Base-by-base conservation (phyloP, 2,329 filamentous ascomycete species). In the Diaporthe ilicicola region DNA sequence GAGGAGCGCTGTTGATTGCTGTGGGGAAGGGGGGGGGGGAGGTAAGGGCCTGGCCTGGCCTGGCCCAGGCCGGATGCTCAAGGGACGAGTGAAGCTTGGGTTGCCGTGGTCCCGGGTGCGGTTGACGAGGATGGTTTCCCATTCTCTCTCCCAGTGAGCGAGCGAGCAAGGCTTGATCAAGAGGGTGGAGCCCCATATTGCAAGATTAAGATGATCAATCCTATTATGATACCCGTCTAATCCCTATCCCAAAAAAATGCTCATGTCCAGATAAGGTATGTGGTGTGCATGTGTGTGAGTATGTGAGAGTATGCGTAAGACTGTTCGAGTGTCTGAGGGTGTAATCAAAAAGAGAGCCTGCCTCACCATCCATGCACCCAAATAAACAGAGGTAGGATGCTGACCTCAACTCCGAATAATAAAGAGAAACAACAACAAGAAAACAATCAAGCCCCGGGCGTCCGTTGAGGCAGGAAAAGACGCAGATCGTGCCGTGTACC, bases 171-270 rank as follows among this genome's bases (percentile, higher is more conserved):
- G 32, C 2, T 22, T 32, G 24, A 12, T 32, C 42, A 24, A 24
- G 17, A 46, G 24, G 44, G 24, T 29, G 46, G 46, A 24, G 2
- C n/a, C n/a, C 5, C 2, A 37, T 7, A 42, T 8, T 61, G 55
- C 44, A 19, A 64, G 44, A 50, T 64, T 50, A 50, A 50, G n/a
- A 64, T 64, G 29, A 64, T 50, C 13, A 27, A 50, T 64, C 59
- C 59, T 50, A 64, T 64, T 64, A 64, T 64, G 42, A 50, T 64
- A 50, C 22, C 59, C 29, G 59, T 64, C 59, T 64, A 64, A 37
- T 19, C 44, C 59, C 29, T 64, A 64, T 64, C 50, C 59, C 59
- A 19, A 34, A 56, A n/a, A 64, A 50, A 64, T 64, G 59, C 59
- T 50, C 37, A 34, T 64, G n/a, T 37, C 44, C 59, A 50, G 44